phyloP scores from a whole-genome alignment of 176 grass and related monocot species.

The Themeda triandra region DNA sequence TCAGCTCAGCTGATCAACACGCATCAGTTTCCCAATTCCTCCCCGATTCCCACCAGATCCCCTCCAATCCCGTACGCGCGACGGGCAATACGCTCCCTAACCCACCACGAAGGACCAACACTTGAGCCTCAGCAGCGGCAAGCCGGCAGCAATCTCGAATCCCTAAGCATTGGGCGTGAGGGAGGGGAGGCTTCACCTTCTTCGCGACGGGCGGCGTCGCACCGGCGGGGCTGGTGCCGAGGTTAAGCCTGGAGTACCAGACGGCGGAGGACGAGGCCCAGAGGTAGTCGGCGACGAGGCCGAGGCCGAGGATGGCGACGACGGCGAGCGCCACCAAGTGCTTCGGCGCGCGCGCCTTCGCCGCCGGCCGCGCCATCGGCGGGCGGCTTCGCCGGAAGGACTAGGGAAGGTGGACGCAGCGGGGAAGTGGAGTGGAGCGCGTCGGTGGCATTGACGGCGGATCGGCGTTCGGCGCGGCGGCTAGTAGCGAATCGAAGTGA shows the following conservation, averaged over 20 bases:
- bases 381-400: background rate
- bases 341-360: conserved; percentile 43
- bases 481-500: too few species aligned
- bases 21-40: background rate
- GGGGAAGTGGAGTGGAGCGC: conserved; percentile 12
- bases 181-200: conserved; percentile 34
- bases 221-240: conserved; percentile 9
- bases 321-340: conserved; percentile 50
- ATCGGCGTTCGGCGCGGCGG: too few species aligned
- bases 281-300: conserved; percentile 71
- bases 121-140: background rate
- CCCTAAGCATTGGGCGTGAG: background rate
- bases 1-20: background rate
- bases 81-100: background rate
- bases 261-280: conserved; percentile 63
- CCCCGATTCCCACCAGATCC: conserved; percentile 24
- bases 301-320: conserved; percentile 60
- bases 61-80: background rate
- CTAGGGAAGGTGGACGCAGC: conserved; percentile 5
- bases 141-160: background rate
- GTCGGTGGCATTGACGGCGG: conserved; percentile 40
- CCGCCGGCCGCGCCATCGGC: conserved; percentile 58
- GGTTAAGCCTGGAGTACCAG: conserved; percentile 52
- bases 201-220: background rate
- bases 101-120: background rate